Percentiles rank a stretch among this genome's conserved stretches.
These are phyloP conservation scores for Apiotrichum veenhuisii DNA, from an alignment of 1,284 basidiomycete species.

Conservation along the genomic window DNA sequence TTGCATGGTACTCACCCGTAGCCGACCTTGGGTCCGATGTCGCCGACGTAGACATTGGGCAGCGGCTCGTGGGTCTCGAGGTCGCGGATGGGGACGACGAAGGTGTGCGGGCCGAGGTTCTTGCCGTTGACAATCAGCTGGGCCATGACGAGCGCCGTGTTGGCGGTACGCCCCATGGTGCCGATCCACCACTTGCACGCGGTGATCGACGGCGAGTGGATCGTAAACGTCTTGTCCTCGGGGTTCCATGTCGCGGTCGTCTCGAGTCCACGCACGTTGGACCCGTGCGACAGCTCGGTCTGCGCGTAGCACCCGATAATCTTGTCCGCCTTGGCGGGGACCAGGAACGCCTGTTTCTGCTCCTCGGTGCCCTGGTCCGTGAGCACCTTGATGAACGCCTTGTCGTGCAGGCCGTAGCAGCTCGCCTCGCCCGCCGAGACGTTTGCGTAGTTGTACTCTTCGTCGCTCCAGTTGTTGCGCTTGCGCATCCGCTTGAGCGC, in stretches of 20 bases:
- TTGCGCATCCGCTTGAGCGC: conserved; percentile 9
- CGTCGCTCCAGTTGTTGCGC: conserved; percentile 5
- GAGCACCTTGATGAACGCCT: conserved; percentile 13
- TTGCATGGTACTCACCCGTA: conserved; percentile 45
- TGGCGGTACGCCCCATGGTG: conserved; percentile 57
- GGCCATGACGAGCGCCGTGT: conserved; percentile 57
- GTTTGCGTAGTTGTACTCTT: conserved; percentile 6
- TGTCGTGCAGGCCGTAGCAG: conserved; percentile 14
- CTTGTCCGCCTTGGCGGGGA: conserved; percentile 11
- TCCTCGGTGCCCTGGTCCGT: conserved; percentile 12
- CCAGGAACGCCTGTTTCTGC: conserved; percentile 12
- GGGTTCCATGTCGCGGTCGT: conserved; percentile 58
- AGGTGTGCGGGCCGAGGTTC: conserved; percentile 57
- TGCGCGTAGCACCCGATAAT: conserved; percentile 58
- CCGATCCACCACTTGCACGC: conserved; percentile 59
- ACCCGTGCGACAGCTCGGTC: conserved; percentile 53
- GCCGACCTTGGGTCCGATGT: conserved; percentile 59
- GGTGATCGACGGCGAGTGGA: conserved; percentile 54
- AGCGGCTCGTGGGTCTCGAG: conserved; percentile 52
- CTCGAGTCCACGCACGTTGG: conserved; percentile 58
- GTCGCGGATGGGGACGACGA: conserved; percentile 56
- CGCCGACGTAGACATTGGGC: conserved; percentile 56
- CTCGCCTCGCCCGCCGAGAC: conserved; percentile 6
- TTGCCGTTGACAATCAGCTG: conserved; percentile 56
- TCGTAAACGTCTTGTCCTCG: conserved; percentile 55